Percentiles rank a stretch among this genome's conserved stretches.
These are phyloP conservation scores for cucumber (Cucumis sativus) DNA, from an alignment of 306 rosid genomes.

Conservation along the genomic window DNA sequence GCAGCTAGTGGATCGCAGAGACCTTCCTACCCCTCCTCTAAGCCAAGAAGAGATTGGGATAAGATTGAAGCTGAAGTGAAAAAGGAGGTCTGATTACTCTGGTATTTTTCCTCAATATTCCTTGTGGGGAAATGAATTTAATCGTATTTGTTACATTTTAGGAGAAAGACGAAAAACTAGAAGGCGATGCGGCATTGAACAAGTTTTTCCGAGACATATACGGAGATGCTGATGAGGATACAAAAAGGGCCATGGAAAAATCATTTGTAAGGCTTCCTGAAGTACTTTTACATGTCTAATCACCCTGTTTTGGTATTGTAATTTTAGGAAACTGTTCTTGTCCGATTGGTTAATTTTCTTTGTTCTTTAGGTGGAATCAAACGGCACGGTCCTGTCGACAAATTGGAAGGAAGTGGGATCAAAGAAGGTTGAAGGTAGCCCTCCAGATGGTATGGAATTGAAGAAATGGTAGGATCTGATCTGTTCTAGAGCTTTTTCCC, in stretches of 20 bases:
- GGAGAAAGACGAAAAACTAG: conserved; percentile 95
- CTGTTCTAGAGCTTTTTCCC: neutral
- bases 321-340: no score
- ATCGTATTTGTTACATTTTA: conserved; percentile 15
- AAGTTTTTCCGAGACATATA: conserved; percentile 82
- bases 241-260: conserved; percentile 82
- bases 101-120: neutral
- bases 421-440: conserved; percentile 90
- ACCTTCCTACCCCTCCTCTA: conserved; percentile 81
- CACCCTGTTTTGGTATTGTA: neutral
- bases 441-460: conserved; percentile 97
- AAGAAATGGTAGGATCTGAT: conserved; percentile 70
- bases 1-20: conserved; percentile 35
- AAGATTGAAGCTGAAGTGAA: conserved; percentile 79
- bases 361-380: conserved; percentile 55
- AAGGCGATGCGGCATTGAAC: conserved; percentile 92
- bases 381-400: conserved; percentile 86
- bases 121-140: neutral
- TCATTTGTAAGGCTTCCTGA: conserved; percentile 58
- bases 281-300: neutral
- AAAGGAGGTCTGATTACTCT: conserved; percentile 52
- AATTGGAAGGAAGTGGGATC: conserved; percentile 96
- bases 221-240: conserved; percentile 89
- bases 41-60: conserved; percentile 67
- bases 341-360: neutral